Evolutionary conservation across 2,329 filamentous ascomycete species (phyloP).

Genomic region (Botrytis galanthina): DNA sequence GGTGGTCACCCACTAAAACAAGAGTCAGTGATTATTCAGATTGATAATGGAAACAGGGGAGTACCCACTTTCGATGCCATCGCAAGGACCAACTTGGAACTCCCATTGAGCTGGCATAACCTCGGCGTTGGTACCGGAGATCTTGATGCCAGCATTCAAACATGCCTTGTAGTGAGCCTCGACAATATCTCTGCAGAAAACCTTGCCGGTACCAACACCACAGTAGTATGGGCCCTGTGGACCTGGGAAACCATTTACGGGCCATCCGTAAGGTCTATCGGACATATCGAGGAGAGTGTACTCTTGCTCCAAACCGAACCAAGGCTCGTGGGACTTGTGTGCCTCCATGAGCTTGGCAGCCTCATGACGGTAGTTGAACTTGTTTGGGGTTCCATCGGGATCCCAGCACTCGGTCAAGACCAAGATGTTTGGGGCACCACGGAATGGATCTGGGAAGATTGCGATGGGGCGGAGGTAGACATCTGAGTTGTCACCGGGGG

Average conservation of each 20-base stretch:
- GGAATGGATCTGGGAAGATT: slow-evolving; percentile 90
- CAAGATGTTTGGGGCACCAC: slow-evolving; percentile 84
- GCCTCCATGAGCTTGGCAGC: slow-evolving; percentile 85
- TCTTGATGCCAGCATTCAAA: slow-evolving; percentile 85
- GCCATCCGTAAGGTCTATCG: slow-evolving; percentile 91
- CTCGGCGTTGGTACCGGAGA: slow-evolving; percentile 98
- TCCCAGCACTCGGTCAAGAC: slow-evolving; percentile 96
- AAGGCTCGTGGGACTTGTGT: slow-evolving; percentile 78
- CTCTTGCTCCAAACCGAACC: slow-evolving; percentile 98
- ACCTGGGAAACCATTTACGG: slow-evolving; percentile 73
- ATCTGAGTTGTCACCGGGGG: slow-evolving; percentile 92
- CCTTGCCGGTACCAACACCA: slow-evolving; percentile 94
- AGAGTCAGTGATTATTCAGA: slow-evolving; percentile 29
- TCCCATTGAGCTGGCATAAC: slow-evolving; percentile 99
- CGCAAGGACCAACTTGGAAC: slow-evolving; percentile 91
- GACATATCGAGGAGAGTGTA: slow-evolving; percentile 88
- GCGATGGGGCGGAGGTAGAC: slow-evolving; percentile 92
- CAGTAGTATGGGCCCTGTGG: slow-evolving; percentile 95
- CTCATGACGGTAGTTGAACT: slow-evolving; percentile 97
- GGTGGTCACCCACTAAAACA: slow-evolving; percentile 79
- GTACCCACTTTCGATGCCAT: slow-evolving; percentile 72
- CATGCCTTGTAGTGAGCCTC: slow-evolving; percentile 87
- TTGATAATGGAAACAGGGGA: slow-evolving; percentile 15
- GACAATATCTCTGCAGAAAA: slow-evolving; percentile 96
- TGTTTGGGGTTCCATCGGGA: slow-evolving; percentile 91